phyloP scores from a whole-genome alignment of 495 filamentous ascomycete genomes.

The Barbatosphaeria neglecta region DNA sequence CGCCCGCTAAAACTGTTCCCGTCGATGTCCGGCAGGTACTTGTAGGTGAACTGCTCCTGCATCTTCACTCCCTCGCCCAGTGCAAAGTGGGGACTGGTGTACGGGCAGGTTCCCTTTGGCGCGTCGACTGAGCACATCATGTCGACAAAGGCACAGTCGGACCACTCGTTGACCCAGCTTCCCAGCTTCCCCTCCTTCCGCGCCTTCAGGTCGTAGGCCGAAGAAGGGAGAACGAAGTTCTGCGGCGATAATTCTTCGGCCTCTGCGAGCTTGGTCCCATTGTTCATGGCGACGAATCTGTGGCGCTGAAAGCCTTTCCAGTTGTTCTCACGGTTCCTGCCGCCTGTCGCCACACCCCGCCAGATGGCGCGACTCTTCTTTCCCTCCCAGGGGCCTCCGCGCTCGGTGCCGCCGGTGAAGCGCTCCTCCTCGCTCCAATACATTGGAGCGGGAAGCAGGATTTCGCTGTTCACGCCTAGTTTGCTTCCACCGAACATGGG shows the following conservation, averaged over 20 bases:
- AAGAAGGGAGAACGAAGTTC: slow-evolving; percentile 28
- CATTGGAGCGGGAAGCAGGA: slow-evolving; percentile 62
- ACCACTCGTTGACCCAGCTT: slow-evolving; percentile 27
- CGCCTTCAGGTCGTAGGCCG: slow-evolving; percentile 22
- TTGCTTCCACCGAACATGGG: slow-evolving; percentile 66
- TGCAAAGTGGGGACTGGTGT: slow-evolving; percentile 37
- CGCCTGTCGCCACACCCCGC: slow-evolving; percentile 59
- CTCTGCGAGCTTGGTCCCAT: slow-evolving; percentile 40
- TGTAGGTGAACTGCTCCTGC: slow-evolving; percentile 47
- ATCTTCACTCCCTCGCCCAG: slow-evolving; percentile 24
- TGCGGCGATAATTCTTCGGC: slow-evolving; percentile 25
- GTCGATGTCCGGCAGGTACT: slow-evolving; percentile 57
- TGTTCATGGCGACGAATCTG: slow-evolving; percentile 53
- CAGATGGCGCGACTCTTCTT: slow-evolving; percentile 48
- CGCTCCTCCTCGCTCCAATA: slow-evolving; percentile 60
- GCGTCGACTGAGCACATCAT: slow-evolving; percentile 27
- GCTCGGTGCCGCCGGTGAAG: slow-evolving; percentile 47
- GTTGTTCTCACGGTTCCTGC: slow-evolving; percentile 42
- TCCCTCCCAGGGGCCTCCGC: slow-evolving; percentile 41
- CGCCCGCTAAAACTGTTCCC: slow-evolving; percentile 63
- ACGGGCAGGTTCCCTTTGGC: slow-evolving; percentile 32
- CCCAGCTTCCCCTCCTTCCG: slow-evolving; percentile 21
- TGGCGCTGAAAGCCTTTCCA: slow-evolving; percentile 62
- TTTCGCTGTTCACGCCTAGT: slow-evolving; percentile 63
- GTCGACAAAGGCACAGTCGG: slow-evolving; percentile 36